Evolutionary conservation across 495 filamentous ascomycete species (phyloP).

Genomic region (Penicillium antarcticum): DNA sequence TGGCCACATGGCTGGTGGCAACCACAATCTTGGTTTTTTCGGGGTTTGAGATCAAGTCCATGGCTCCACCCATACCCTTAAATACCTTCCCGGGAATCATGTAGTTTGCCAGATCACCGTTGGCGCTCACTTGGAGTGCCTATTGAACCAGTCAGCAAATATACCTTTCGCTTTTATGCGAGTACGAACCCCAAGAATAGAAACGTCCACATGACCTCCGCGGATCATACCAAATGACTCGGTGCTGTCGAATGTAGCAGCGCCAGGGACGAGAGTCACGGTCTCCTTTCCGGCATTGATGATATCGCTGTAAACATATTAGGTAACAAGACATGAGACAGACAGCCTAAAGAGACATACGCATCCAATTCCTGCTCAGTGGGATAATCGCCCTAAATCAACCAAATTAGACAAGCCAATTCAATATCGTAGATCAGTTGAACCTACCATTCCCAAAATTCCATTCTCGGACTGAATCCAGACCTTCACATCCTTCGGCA

Average conservation of each 20-base stretch:
- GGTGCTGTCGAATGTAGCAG: slow-evolving; percentile 77
- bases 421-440: background rate
- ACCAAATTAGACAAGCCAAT: slow-evolving; percentile 1
- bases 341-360: slow-evolving; percentile 22
- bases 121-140: slow-evolving; percentile 82
- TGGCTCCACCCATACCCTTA: slow-evolving; percentile 95
- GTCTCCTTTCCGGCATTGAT: slow-evolving; percentile 96
- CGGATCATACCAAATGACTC: slow-evolving; percentile 96
- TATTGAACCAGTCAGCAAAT: slow-evolving; percentile 5
- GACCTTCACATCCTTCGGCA: slow-evolving; percentile 73
- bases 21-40: slow-evolving; percentile 84
- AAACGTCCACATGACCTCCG: slow-evolving; percentile 80
- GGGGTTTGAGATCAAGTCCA: slow-evolving; percentile 89
- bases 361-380: slow-evolving; percentile 73
- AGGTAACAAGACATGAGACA: background rate
- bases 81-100: slow-evolving; percentile 87
- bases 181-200: slow-evolving; percentile 63
- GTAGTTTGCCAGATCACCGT: slow-evolving; percentile 85
- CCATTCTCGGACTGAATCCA: slow-evolving; percentile 91
- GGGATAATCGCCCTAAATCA: slow-evolving; percentile 71
- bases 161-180: no score
- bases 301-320: slow-evolving; percentile 52
- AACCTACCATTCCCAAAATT: slow-evolving; percentile 67
- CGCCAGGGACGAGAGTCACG: slow-evolving; percentile 77
- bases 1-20: slow-evolving; percentile 87